These are phyloP conservation scores for Termitomyces sp. DNA, from an alignment of 768 basidiomycete species.

Conservation along the genomic window DNA sequence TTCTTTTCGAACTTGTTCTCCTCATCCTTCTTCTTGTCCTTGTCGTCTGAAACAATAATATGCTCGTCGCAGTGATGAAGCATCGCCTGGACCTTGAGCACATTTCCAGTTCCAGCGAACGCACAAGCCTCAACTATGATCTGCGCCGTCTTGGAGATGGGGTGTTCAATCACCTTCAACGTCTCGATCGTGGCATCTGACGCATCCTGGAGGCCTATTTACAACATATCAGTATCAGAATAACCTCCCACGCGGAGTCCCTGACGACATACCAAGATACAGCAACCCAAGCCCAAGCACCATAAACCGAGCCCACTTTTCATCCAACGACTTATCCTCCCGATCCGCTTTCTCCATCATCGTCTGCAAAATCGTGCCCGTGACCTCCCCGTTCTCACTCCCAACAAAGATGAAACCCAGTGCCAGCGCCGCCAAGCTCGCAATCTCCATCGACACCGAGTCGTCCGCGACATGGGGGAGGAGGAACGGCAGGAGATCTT, in stretches of 20 bases:
- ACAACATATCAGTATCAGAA: not conserved
- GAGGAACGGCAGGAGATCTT: constrained; percentile 77
- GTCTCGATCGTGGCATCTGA: constrained; percentile 94
- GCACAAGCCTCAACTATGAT: constrained; percentile 93
- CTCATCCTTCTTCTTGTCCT: constrained; percentile 46
- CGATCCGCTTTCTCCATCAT: constrained; percentile 75
- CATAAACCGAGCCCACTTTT: constrained; percentile 95
- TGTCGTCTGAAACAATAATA: constrained; percentile 60
- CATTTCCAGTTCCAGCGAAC: constrained; percentile 94
- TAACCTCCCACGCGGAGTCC: too few species aligned
- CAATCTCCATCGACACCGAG: constrained; percentile 81
- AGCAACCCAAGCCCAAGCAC: constrained; percentile 85
- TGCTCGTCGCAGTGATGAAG: constrained; percentile 94
- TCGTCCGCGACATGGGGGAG: constrained; percentile 84
- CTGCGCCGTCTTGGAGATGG: constrained; percentile 85
- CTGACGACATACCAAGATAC: constrained; percentile 78
- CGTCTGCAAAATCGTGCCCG: constrained; percentile 84
- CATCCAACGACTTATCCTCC: constrained; percentile 70
- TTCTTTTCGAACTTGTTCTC: too few species aligned
- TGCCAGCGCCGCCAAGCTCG: constrained; percentile 79
- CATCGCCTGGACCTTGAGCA: constrained; percentile 88
- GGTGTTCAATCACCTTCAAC: constrained; percentile 89
- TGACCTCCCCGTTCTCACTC: constrained; percentile 90
- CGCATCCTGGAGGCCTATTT: constrained; percentile 83
- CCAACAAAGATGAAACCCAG: constrained; percentile 96